These are phyloP conservation scores for Russula abietina DNA, from an alignment of 768 basidiomycete genomes.

Conservation along the genomic window DNA sequence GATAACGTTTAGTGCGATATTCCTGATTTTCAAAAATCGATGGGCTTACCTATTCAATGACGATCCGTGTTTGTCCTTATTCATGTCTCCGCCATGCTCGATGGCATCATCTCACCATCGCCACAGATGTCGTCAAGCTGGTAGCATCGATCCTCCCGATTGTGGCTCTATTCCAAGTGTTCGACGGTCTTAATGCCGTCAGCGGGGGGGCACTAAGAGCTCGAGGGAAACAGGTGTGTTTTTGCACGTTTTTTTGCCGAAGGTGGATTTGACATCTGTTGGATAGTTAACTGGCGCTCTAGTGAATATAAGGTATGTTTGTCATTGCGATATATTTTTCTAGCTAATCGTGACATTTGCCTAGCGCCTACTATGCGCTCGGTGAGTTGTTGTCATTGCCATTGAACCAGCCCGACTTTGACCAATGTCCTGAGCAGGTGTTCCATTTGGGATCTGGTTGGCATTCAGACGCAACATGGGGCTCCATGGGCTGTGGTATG, in stretches of 20 bases:
- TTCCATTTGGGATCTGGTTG: slow-evolving; percentile 77
- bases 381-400: slow-evolving; percentile 34
- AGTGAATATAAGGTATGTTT: slow-evolving; percentile 61
- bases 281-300: slow-evolving; percentile 63
- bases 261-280: slow-evolving; percentile 9
- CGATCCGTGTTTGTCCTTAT: slow-evolving; percentile 36
- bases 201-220: slow-evolving; percentile 77
- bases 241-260: background rate
- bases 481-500: slow-evolving; percentile 79
- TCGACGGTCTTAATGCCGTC: slow-evolving; percentile 69
- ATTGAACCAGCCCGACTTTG: background rate
- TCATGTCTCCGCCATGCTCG: background rate
- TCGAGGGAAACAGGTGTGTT: slow-evolving; percentile 61
- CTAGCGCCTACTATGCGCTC: slow-evolving; percentile 70
- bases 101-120: background rate
- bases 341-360: background rate
- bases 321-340: slow-evolving; percentile 6
- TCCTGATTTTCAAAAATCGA: slow-evolving; percentile 40
- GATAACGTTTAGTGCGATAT: slow-evolving; percentile 33
- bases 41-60: slow-evolving; percentile 60
- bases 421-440: slow-evolving; percentile 37
- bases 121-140: slow-evolving; percentile 36
- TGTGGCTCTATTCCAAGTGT: slow-evolving; percentile 76
- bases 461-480: slow-evolving; percentile 54
- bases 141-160: slow-evolving; percentile 53